Conservation (phyloP, 176 grass and related monocot species). For the Bromus sterilis region DNA sequence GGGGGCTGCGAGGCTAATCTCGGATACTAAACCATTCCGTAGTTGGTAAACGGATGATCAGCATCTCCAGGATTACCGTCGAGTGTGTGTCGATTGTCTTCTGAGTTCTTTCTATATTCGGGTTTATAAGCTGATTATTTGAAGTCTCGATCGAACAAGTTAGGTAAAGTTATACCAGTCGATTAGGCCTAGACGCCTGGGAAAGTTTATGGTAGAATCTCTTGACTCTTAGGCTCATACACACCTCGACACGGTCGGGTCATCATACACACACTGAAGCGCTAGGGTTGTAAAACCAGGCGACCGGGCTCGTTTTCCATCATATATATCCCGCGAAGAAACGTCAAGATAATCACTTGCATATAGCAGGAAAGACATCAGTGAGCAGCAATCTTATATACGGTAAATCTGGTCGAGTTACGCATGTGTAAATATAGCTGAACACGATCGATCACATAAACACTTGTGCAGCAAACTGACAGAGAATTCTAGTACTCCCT, state of each 20-base stretch:
- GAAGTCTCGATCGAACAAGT: background rate
- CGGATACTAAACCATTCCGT: background rate
- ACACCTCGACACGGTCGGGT: constrained; percentile 20
- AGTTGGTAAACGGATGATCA: too few relatives aligned
- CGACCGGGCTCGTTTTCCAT: constrained; percentile 3
- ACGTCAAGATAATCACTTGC: background rate
- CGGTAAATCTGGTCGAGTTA: background rate
- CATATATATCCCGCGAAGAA: background rate
- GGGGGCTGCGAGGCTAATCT: too few relatives aligned
- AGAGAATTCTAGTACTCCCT: too few relatives aligned
- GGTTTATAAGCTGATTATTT: background rate
- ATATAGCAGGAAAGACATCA: background rate
- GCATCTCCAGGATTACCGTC: background rate
- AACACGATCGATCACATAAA: background rate
- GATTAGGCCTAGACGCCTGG: background rate
- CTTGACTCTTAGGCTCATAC: background rate
- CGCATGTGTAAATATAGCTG: background rate
- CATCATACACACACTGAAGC: background rate
- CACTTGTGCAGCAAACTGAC: background rate
- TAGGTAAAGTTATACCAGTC: background rate
- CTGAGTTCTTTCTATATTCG: background rate
- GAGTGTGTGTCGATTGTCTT: background rate
- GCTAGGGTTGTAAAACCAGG: background rate
- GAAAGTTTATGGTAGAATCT: background rate
- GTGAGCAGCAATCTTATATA: background rate